Evolutionary conservation across 192 early-diverging fungal genomes (phyloP), one percentile per base, ranked within the genome.

Genomic region (Phycomyces blakesleeanus): DNA sequence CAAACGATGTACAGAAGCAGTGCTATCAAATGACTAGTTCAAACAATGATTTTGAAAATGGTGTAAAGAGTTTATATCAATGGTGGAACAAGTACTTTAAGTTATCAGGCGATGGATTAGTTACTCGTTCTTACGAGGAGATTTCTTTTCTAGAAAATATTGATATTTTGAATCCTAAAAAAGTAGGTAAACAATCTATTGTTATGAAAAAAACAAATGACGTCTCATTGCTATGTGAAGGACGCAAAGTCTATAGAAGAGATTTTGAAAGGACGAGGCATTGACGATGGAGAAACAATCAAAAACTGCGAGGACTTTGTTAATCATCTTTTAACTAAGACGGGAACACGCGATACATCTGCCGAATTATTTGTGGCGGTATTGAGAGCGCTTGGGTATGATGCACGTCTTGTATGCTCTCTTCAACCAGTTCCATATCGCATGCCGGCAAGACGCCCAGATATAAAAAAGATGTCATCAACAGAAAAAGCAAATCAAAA

Each of bases 401-500:
- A 84, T 27, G 59, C 85, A 15, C 74, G 90, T 37, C 56, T 92
- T 11, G 69, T 91, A 18, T 83, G 76, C 44, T 88, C 88, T 5
- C 50, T 92, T 6, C 85, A 88, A 41, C 83, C 88, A 1, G 63
- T 85, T 0, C 76, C 91, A 9, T 81, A 89, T 41, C 85, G 81
- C 14, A 58, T 88, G 14, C 50, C 81, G 2, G 72, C 70, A 34
- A 47, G 63, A 9, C 71, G 51, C 15, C 14, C 22, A 5, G 15
- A 64, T 14, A 38, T 59, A 29, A 62, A 64, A 39, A 27, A 44
- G 16, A 15, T 41, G 15, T 21, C 5, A 55, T n/a, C 21, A 15
- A 51, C 52, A 65, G 51, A 34, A 26, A 27, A 39, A 61, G n/a
- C 41, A 20, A 57, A 66, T 51, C 26, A 69, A 12, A 27, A 61